Evolutionary conservation across 2,329 filamentous ascomycete genomes (phyloP).

Genomic region (Cordyceps javanica): DNA sequence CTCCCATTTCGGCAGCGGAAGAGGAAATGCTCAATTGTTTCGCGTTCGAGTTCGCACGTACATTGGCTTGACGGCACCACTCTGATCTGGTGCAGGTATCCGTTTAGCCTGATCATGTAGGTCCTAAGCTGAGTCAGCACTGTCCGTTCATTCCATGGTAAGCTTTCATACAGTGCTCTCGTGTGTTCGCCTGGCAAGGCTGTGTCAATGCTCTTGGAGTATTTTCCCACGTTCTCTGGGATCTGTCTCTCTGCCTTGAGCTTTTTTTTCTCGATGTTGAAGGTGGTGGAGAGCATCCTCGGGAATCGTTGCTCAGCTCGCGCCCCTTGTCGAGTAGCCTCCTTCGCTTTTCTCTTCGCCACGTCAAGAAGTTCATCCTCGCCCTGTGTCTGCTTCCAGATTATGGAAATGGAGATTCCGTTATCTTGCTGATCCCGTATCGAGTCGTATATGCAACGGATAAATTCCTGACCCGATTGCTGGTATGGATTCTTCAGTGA

Average conservation of each 20-base stretch:
- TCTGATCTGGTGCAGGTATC: background rate
- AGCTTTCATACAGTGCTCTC: slow-evolving; percentile 16
- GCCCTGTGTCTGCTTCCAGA: slow-evolving; percentile 13
- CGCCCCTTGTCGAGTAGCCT: background rate
- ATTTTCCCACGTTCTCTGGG: slow-evolving; percentile 15
- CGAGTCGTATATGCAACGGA: slow-evolving; percentile 17
- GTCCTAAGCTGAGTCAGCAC: slow-evolving; percentile 18
- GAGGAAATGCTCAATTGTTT: background rate
- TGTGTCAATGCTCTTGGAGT: slow-evolving; percentile 16
- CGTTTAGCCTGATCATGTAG: slow-evolving; percentile 17
- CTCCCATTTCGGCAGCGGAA: background rate
- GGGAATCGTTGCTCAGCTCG: background rate
- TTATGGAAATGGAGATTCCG: background rate
- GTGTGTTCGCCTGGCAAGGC: slow-evolving; percentile 15
- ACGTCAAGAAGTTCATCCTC: no score
- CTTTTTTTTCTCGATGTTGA: background rate
- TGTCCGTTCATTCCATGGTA: slow-evolving; percentile 17
- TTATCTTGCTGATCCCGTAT: background rate
- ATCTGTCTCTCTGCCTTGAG: slow-evolving; percentile 8
- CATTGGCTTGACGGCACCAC: background rate
- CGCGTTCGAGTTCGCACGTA: background rate
- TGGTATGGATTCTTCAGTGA: slow-evolving; percentile 15
- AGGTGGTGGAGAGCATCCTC: background rate
- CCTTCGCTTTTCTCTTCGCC: no score
- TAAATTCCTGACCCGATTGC: slow-evolving; percentile 18